Base-by-base conservation (phyloP, 768 basidiomycete genomes). In the Amanita exitialis region DNA sequence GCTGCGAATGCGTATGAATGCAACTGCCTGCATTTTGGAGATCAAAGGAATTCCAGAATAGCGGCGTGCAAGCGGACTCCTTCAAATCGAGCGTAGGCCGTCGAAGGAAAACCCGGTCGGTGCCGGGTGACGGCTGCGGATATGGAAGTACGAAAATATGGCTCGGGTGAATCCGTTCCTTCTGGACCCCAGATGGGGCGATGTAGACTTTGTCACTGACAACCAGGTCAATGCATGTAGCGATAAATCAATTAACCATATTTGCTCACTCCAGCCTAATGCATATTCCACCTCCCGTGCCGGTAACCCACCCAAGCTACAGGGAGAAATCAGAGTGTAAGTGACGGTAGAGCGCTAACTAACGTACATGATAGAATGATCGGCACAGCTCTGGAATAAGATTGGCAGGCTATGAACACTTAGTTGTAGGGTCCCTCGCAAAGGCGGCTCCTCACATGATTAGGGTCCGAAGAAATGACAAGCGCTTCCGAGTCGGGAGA, bases 1-100 rank as follows among this genome's bases (percentile, higher is more conserved):
- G 80, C 62, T 93, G 90, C 0, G 86, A 90, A 61, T 93, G 91
- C 0, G 90, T 93, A 61, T 93, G 91, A 55, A 94, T 90, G 59
- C 90, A 93, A 39, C 88, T 88, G 1, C 86, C 86, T 2, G 90
- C 89, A 53, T 76, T 69, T 18, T 88, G 74, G 56, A 87, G 66
- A 28, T 84, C 83, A 61, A 91, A 94, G 2, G 90, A 88, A 60
- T 90, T 91, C 88, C 88, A 93, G 71, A 94, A 94, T 13, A 92
- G 70, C 10, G 91, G 91, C 0, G 90, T 92, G 63, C 91, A 93
- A 0, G 86, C 86, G 1, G 85, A 88, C 59, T 93, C 89, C 59
- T 88, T 91, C 53, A 93, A 72, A 52, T 80, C 77, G 54, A 72
- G 63, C 9, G 72, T 69, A 8, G 91, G 90, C 23, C 83, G 80